These are phyloP conservation scores for Cyberlindnera suaveolens DNA, from an alignment of 805 yeast genomes.

Conservation along the genomic window DNA sequence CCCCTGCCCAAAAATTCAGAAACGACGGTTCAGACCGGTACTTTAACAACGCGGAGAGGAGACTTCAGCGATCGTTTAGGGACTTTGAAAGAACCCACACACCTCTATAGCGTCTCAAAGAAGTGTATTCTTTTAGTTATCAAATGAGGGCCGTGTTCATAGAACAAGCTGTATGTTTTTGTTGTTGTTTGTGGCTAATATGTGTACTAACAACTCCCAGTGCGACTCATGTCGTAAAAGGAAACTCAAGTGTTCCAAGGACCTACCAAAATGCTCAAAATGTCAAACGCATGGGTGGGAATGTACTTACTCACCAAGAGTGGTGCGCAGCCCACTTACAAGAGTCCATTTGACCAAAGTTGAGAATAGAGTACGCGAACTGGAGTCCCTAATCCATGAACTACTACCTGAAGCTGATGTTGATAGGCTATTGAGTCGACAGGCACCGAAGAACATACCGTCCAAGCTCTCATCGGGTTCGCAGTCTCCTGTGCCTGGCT, in stretches of 20 bases:
- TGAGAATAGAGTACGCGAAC: constrained; percentile 46
- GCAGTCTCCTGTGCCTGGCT: constrained; percentile 1
- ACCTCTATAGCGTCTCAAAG: neutral
- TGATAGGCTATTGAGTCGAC: constrained; percentile 29
- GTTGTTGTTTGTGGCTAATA: neutral
- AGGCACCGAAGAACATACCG: constrained; percentile 5
- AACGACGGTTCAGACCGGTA: no score
- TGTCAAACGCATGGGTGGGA: constrained; percentile 68
- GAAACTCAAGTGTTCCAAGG: constrained; percentile 77
- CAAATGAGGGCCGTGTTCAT: constrained; percentile 23
- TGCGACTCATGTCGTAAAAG: constrained; percentile 83
- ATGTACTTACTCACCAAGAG: constrained; percentile 73
- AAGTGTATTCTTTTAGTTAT: neutral
- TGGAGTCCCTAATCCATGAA: constrained; percentile 39
- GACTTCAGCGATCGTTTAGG: neutral
- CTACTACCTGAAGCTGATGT: constrained; percentile 41
- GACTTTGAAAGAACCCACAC: neutral
- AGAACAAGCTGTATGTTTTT: constrained; percentile 23
- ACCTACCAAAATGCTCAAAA: constrained; percentile 67
- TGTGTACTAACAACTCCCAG: constrained; percentile 15
- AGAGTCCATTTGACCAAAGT: constrained; percentile 75
- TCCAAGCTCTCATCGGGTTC: constrained; percentile 5
- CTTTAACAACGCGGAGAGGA: no score
- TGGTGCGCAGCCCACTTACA: constrained; percentile 75
- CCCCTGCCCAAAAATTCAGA: no score